Conservation (phyloP, 164 flowering plant species). For the Warburgia ugandensis region DNA sequence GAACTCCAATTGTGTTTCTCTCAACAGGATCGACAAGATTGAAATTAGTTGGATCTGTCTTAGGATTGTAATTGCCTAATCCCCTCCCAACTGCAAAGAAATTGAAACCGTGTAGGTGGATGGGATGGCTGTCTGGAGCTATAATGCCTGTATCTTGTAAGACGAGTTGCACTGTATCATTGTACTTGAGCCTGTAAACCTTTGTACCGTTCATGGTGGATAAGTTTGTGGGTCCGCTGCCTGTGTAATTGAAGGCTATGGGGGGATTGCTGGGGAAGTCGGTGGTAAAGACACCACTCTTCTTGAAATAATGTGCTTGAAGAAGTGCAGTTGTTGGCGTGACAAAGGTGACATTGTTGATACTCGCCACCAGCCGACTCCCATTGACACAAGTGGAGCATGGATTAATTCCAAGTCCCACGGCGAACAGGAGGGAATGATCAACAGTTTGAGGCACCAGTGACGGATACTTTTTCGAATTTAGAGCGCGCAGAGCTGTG, state of each 20-base stretch:
- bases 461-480: conserved; percentile 58
- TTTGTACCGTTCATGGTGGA: conserved; percentile 49
- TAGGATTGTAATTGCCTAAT: conserved; percentile 52
- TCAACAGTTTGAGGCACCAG: conserved; percentile 42
- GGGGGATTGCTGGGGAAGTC: conserved; percentile 74
- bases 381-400: conserved; percentile 69
- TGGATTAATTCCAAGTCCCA: conserved; percentile 60
- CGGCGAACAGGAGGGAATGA: conserved; percentile 52
- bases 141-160: conserved; percentile 67
- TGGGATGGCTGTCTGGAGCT: conserved; percentile 65
- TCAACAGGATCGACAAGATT: conserved; percentile 77
- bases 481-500: conserved; percentile 46
- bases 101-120: conserved; percentile 80
- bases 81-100: conserved; percentile 68
- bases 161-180: conserved; percentile 53
- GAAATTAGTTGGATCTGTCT: conserved; percentile 40
- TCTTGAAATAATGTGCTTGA: conserved; percentile 67
- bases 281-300: conserved; percentile 57
- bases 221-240: conserved; percentile 32
- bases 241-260: conserved; percentile 42
- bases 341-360: conserved; percentile 68
- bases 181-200: conserved; percentile 45
- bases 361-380: conserved; percentile 48
- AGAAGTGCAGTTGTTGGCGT: conserved; percentile 69
- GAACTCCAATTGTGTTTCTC: conserved; percentile 73